Conservation (phyloP, 192 early-diverging fungal species). For the Backusella psychrophila region DNA sequence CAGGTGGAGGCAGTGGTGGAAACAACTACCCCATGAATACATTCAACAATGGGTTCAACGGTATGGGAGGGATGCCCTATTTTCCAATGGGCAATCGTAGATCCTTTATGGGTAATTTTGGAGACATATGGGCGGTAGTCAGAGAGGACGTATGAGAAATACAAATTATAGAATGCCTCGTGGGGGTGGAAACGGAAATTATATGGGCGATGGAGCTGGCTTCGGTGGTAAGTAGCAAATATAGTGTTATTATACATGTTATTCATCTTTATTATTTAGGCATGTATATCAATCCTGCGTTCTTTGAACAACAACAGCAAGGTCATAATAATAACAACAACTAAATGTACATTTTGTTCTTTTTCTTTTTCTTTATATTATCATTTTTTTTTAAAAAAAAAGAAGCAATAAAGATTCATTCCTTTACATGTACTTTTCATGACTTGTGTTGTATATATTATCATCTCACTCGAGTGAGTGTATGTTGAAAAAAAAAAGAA, state of each 20-base stretch:
- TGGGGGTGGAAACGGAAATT: constrained; percentile 19
- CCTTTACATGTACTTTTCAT: no score
- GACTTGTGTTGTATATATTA: no score
- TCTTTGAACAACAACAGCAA: neutral
- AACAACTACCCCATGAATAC: constrained; percentile 6
- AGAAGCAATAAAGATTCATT: no score
- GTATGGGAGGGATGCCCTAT: constrained; percentile 10
- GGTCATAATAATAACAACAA: no score
- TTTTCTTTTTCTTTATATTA: no score
- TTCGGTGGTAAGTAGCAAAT: no score
- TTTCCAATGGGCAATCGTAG: constrained; percentile 1
- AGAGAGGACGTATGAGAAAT: constrained; percentile 18
- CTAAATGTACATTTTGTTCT: no score
- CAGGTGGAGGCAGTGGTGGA: neutral
- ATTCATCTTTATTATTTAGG: constrained; percentile 2
- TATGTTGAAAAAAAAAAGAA: no score
- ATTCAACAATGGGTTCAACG: constrained; percentile 12
- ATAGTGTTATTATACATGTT: neutral
- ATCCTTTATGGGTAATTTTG: constrained; percentile 8
- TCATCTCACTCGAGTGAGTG: no score
- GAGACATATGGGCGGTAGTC: constrained; percentile 23
- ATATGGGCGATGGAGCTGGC: constrained; percentile 26
- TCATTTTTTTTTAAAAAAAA: no score
- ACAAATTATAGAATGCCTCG: constrained; percentile 29
- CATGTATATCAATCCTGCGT: constrained; percentile 45